These are phyloP conservation scores for Penicillium sp. DNA, from an alignment of 2,329 filamentous ascomycete species.

Conservation along the genomic window DNA sequence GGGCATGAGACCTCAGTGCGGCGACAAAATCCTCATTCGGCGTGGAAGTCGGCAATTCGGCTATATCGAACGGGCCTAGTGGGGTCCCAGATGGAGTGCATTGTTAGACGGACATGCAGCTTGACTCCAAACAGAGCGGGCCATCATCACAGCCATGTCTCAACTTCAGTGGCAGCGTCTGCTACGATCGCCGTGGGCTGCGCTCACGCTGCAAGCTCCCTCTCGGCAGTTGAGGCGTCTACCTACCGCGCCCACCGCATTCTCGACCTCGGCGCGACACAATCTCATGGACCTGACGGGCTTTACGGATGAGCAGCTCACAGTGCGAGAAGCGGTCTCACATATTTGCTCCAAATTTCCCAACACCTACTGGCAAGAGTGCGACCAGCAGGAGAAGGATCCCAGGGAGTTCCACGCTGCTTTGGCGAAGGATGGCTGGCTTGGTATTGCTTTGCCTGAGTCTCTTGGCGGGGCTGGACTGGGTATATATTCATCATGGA, in stretches of 20 bases:
- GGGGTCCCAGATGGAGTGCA: constrained; percentile 12
- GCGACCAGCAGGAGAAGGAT: constrained; percentile 67
- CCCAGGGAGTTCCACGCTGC: constrained; percentile 74
- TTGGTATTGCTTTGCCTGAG: constrained; percentile 76
- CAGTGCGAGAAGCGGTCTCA: constrained; percentile 66
- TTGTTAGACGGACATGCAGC: background rate
- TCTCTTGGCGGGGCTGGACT: constrained; percentile 70
- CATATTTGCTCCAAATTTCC: constrained; percentile 69
- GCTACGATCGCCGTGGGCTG: constrained; percentile 9
- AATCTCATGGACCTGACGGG: constrained; percentile 67
- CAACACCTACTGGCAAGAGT: constrained; percentile 71
- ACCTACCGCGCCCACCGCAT: constrained; percentile 15
- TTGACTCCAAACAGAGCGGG: background rate
- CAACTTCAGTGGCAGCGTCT: constrained; percentile 11
- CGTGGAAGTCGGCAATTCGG: constrained; percentile 14
- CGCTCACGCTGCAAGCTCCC: background rate
- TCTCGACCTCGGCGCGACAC: constrained; percentile 33
- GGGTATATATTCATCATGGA: constrained; percentile 34
- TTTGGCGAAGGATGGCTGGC: constrained; percentile 71
- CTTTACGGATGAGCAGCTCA: constrained; percentile 70
- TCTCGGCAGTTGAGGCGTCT: background rate
- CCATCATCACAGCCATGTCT: constrained; percentile 12
- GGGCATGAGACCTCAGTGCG: too few species aligned
- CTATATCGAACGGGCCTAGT: constrained; percentile 20
- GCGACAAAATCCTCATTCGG: too few species aligned